Base-by-base conservation (phyloP, 2,329 filamentous ascomycete genomes). In the Diaporthe sp. region DNA sequence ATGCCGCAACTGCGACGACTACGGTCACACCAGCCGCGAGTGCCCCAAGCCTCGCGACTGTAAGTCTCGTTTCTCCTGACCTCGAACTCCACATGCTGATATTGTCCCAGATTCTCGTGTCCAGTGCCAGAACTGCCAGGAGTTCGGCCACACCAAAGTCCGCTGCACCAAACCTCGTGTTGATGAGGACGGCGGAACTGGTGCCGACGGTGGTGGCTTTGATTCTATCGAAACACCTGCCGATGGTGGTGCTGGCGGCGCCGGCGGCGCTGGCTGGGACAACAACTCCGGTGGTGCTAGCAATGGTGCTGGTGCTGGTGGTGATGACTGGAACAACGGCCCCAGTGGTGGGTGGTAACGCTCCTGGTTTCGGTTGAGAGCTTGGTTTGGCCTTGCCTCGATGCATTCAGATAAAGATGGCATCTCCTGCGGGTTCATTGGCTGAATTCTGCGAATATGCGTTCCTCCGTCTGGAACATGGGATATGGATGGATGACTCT, bases 11-110 rank as follows among this genome's bases (percentile, higher is more conserved):
- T 90, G 88, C 75, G 87, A 88, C 65, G 84, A 84, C 69, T 84
- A 81, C 19, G 89, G 88, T 3, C 88, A 90, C 76, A 79, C 82
- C 44, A 81, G 81, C 71, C 84, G 84, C 71, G 85, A 87, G 5
- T 90, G 91, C 77, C 86, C 89, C 0, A 85, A 90, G 81, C 91
- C 91, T 5, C 85, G 83, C 53, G 88, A 91, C 78, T 88, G 87
- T 87, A 82, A 82, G 85, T 82, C 25, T 51, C 22, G 39, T 8
- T 9, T 47, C 19, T 32, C 5, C 2, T 70, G 15, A 42, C 19
- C 50, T 71, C 51, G 13, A 30, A 17, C 70, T 58, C 10, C n/a
- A 50, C 3, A 10, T 19, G 42, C 51, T 77, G 53, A 56, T n/a
- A 10, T 69, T 19, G 55, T 44, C 27, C 77, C 73, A 86, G 87